Evolutionary conservation across 371 early-diverging fungal species (phyloP), one percentile per base, ranked within the genome.

Genomic region (Mucor piriformis): DNA sequence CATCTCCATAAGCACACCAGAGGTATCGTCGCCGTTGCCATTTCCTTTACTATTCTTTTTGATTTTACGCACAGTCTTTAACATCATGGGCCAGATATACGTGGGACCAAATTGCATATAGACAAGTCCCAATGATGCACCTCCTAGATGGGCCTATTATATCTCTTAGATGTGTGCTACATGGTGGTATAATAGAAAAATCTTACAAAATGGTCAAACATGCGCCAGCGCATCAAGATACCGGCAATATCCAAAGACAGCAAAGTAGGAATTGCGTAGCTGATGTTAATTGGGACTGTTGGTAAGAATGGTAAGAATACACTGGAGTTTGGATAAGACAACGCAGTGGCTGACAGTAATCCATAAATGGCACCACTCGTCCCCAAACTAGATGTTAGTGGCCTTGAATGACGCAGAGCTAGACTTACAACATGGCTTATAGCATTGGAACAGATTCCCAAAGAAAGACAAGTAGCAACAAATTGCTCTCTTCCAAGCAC

Each of bases 341-440:
- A 66, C 16, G 88, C 85, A 3, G 79, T 78, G 0, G 77, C 70
- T 12, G 83, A 76, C 20, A 92, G 34, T 24, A 86, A 77, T 10
- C 86, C 83, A 60, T 88, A 92, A 27, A 92, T 72, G 1, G 90
- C 92, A 5, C 87, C 91, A 10, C 87, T 86, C 24, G 93, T 90
- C 4, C 93, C 93, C 13, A 91, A 70, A 12, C 83, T 77, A 0
- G 90, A 89, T 38, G 83, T 48, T 12, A 90, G 64, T 0, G 76
- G 64, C 12, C 73, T 59, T 13, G 69, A 66, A 7, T 77, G 62
- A 15, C 79, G 72, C n/a, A 80, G 59, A 0, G 68, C 64, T 16
- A 86, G 47, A 8, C 79, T 75, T 2, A 73, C 48, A 3, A 81
- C 44, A 66, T 92, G 92, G 34, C 85, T 87, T 1, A 73, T 77